Evolutionary conservation across 2,329 filamentous ascomycete genomes (phyloP).

Genomic region (Monosporascus cannonballus): DNA sequence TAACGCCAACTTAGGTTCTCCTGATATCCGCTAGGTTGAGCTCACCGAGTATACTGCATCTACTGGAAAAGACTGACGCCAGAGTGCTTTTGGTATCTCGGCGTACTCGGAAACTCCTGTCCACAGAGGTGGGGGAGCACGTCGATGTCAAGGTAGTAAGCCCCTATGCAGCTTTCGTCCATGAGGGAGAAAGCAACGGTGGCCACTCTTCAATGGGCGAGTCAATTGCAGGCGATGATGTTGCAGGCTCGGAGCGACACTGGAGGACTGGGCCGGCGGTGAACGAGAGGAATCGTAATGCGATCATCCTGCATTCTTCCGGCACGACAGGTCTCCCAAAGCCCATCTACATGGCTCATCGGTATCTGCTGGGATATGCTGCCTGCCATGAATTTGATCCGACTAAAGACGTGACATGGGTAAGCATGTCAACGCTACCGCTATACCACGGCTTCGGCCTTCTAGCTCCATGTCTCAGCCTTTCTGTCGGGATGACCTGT

Average conservation of each 20-base stretch:
- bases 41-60: slow-evolving; percentile 9
- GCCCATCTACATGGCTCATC: slow-evolving; percentile 25
- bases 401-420: slow-evolving; percentile 12
- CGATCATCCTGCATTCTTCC: slow-evolving; percentile 27
- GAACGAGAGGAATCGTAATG: slow-evolving; percentile 15
- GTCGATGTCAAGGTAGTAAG: not conserved
- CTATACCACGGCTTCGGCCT: slow-evolving; percentile 30
- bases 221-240: not conserved
- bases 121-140: not conserved
- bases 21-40: slow-evolving; percentile 19
- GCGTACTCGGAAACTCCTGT: slow-evolving; percentile 5
- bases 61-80: slow-evolving; percentile 9
- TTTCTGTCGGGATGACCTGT: slow-evolving; percentile 23
- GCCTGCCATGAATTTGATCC: slow-evolving; percentile 21
- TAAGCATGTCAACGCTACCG: slow-evolving; percentile 27
- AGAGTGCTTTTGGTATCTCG: slow-evolving; percentile 8
- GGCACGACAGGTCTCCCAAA: slow-evolving; percentile 31
- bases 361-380: slow-evolving; percentile 22
- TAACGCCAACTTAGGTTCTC: slow-evolving; percentile 5
- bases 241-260: not conserved
- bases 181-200: not conserved
- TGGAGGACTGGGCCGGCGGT: slow-evolving; percentile 3
- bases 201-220: not conserved
- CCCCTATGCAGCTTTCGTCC: not conserved
- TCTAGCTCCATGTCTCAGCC: slow-evolving; percentile 24